Conservation (phyloP, 768 basidiomycete species). For the Filobasidium floriforme region DNA sequence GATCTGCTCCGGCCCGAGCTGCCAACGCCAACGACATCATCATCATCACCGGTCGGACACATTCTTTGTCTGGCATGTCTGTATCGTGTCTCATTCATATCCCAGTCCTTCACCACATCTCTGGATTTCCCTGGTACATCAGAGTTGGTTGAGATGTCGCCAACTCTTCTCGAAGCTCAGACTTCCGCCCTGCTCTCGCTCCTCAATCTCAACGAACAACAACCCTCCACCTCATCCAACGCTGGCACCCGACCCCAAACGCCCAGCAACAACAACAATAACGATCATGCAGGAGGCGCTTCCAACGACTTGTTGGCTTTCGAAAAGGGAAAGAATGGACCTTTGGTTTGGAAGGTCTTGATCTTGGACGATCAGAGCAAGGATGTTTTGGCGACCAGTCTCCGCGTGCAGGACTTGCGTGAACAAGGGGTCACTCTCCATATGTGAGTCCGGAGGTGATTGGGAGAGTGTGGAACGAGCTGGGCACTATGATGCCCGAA, state of each 20-base stretch:
- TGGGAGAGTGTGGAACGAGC: background rate
- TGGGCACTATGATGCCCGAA: background rate
- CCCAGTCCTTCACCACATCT: no score
- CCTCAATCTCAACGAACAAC: conserved; percentile 69
- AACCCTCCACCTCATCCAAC: conserved; percentile 43
- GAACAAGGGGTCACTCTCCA: conserved; percentile 96
- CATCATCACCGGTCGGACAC: background rate
- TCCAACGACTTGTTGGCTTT: conserved; percentile 34
- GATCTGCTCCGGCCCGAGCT: background rate
- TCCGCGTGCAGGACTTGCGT: conserved; percentile 91
- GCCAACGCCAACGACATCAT: background rate
- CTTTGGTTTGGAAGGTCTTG: conserved; percentile 91
- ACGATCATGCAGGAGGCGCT: conserved; percentile 46
- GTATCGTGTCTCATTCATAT: no score
- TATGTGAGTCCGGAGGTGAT: conserved; percentile 58
- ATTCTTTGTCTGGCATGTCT: no score
- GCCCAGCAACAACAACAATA: conserved; percentile 38
- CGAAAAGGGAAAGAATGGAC: conserved; percentile 49
- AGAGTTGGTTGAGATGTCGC: conserved; percentile 5
- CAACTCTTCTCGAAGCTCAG: conserved; percentile 74
- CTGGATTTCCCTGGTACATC: no score
- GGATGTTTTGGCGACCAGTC: conserved; percentile 87
- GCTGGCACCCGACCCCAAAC: conserved; percentile 15
- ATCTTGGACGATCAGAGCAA: conserved; percentile 92
- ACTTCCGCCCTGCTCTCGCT: conserved; percentile 74